Evolutionary conservation across 2,329 filamentous ascomycete genomes (phyloP).

Genomic region (Epichloe scottii): DNA sequence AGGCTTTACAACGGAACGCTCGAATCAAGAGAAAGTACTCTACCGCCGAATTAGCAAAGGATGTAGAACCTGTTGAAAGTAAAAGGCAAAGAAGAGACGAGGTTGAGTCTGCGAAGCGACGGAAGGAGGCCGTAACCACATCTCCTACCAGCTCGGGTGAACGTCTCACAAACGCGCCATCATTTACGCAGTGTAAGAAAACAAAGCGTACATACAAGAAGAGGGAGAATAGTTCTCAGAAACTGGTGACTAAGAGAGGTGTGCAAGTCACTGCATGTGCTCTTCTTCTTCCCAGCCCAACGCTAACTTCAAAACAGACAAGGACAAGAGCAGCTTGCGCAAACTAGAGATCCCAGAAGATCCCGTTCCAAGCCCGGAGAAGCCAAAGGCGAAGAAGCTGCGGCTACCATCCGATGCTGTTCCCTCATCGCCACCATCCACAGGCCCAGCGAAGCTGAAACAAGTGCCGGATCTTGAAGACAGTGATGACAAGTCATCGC

Average conservation of each 20-base stretch:
- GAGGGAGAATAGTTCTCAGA: constrained; percentile 11
- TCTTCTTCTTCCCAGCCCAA: not conserved
- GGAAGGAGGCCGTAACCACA: not conserved
- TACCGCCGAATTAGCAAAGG: not conserved
- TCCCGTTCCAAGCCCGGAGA: constrained; percentile 3
- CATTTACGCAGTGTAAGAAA: constrained; percentile 12
- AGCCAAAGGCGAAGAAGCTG: not conserved
- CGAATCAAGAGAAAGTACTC: constrained; percentile 5
- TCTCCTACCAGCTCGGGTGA: constrained; percentile 9
- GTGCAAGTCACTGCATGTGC: not conserved
- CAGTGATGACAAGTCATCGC: not conserved
- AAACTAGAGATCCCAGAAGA: constrained; percentile 4
- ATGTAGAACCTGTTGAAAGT: not conserved
- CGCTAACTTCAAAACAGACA: not conserved
- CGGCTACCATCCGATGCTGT: not conserved
- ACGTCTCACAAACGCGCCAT: constrained; percentile 13
- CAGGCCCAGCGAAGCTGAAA: constrained; percentile 1
- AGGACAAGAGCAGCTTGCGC: not conserved
- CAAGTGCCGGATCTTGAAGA: not conserved
- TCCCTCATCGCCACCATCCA: not conserved
- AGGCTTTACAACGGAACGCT: not conserved
- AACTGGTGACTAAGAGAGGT: constrained; percentile 8
- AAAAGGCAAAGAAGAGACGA: constrained; percentile 6
- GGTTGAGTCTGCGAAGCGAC: not conserved
- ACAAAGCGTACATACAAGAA: constrained; percentile 16